Conservation (phyloP, 257 asterid species). For the Misopates orontium region DNA sequence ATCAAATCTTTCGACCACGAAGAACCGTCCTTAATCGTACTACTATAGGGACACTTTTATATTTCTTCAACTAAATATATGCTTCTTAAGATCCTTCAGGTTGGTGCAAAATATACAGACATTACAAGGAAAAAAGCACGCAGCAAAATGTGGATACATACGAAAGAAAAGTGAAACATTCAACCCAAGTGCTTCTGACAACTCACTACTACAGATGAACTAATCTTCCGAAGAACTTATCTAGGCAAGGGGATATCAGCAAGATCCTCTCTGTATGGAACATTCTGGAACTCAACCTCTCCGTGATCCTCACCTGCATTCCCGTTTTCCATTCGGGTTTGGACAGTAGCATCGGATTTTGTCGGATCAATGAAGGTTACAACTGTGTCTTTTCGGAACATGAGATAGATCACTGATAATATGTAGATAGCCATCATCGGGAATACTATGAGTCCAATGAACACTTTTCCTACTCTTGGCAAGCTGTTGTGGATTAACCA, state of each 20-base stretch:
- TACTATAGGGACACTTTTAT: too few relatives aligned
- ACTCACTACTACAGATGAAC: too few relatives aligned
- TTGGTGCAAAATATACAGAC: too few relatives aligned
- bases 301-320: constrained; percentile 17
- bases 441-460: constrained; percentile 69
- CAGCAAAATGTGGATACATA: too few relatives aligned
- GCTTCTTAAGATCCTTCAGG: too few relatives aligned
- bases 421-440: constrained; percentile 73
- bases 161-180: too few relatives aligned
- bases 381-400: constrained; percentile 73
- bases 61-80: too few relatives aligned
- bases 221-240: too few relatives aligned
- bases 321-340: constrained; percentile 51
- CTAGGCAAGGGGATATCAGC: constrained; percentile 44
- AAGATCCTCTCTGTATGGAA: constrained; percentile 68
- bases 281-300: constrained; percentile 30
- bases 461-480: constrained; percentile 67
- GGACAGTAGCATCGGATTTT: constrained; percentile 38
- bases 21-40: too few relatives aligned
- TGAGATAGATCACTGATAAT: constrained; percentile 65
- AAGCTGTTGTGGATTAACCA: constrained; percentile 68
- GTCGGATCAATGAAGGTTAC: constrained; percentile 57
- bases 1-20: too few relatives aligned
- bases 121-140: too few relatives aligned
- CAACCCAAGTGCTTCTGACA: too few relatives aligned